Conservation (phyloP, 2,329 filamentous ascomycete genomes). For the Penicillium sp. region DNA sequence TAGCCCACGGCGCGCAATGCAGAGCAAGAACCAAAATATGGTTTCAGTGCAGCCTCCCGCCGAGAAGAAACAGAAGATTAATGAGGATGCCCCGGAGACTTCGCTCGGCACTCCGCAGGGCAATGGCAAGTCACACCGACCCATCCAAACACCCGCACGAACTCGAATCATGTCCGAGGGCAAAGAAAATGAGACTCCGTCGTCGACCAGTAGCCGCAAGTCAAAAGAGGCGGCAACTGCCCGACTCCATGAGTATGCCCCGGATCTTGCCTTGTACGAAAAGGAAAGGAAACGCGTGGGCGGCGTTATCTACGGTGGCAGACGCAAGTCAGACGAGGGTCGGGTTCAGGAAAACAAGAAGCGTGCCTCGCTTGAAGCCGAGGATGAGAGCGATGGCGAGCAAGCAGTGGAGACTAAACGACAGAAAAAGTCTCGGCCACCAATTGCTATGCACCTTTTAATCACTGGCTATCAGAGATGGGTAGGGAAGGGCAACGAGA, state of each 20-base stretch:
- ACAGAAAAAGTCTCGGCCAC: conserved; percentile 59
- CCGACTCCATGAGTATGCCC: conserved; percentile 71
- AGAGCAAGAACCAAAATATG: conserved; percentile 37
- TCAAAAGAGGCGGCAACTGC: conserved; percentile 83
- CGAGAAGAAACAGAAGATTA: conserved; percentile 20
- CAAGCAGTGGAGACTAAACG: conserved; percentile 62
- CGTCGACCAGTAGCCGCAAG: conserved; percentile 72
- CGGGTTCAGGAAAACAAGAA: conserved; percentile 40
- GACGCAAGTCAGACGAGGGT: conserved; percentile 46
- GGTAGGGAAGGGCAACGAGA: conserved; percentile 60
- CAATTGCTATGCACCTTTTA: conserved; percentile 71
- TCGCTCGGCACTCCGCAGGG: conserved; percentile 28
- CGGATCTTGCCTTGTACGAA: conserved; percentile 85
- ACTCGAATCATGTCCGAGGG: conserved; percentile 55
- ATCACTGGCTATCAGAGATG: conserved; percentile 83
- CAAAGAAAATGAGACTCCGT: conserved; percentile 83
- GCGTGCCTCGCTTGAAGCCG: conserved; percentile 46
- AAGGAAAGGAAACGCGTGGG: conserved; percentile 85
- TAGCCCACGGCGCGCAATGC: conserved; percentile 32
- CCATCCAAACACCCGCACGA: conserved; percentile 53
- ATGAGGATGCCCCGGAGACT: conserved; percentile 17
- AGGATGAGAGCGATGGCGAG: conserved; percentile 50
- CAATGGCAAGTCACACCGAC: conserved; percentile 29
- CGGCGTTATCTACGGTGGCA: conserved; percentile 60
- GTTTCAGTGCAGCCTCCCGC: conserved; percentile 23